These are phyloP conservation scores for Penicillium sp. DNA, from an alignment of 2,329 filamentous ascomycete genomes.

Conservation along the genomic window DNA sequence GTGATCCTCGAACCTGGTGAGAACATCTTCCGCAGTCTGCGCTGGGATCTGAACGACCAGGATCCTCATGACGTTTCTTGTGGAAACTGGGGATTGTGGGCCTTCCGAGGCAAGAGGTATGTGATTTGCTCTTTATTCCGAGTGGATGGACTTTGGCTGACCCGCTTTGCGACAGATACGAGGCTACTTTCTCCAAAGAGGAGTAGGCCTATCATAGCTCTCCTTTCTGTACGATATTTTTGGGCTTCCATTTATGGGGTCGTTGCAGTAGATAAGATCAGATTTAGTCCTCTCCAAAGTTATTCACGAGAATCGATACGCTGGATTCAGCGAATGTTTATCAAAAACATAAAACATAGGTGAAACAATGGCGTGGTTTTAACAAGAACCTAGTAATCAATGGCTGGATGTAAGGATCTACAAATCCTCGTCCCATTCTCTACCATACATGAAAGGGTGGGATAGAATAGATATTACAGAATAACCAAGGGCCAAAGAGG, in stretches of 20 bases:
- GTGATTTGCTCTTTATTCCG: slow-evolving; percentile 40
- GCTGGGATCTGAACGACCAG: slow-evolving; percentile 95
- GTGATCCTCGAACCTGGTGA: slow-evolving; percentile 87
- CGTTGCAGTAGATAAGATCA: slow-evolving; percentile 10
- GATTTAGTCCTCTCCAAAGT: not conserved
- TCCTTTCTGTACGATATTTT: slow-evolving; percentile 10
- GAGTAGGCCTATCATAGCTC: slow-evolving; percentile 2
- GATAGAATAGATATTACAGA: not conserved
- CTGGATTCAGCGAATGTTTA: not conserved
- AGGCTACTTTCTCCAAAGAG: slow-evolving; percentile 36
- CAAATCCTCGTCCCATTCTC: not conserved
- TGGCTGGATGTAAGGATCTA: not conserved
- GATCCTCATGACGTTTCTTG: slow-evolving; percentile 92
- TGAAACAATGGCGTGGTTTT: not conserved
- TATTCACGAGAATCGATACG: slow-evolving; percentile 1
- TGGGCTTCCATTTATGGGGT: not conserved
- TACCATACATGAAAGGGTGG: no score
- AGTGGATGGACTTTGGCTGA: slow-evolving; percentile 6
- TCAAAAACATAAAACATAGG: not conserved
- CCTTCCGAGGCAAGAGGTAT: slow-evolving; percentile 94
- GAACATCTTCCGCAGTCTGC: slow-evolving; percentile 87
- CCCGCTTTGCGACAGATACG: slow-evolving; percentile 32
- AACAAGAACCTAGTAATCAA: not conserved
- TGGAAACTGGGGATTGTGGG: slow-evolving; percentile 97
- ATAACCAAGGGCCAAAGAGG: not conserved